These are phyloP conservation scores for Elongisporangium prolatum DNA, from an alignment of 352 stramenopile genomes.

Conservation along the genomic window DNA sequence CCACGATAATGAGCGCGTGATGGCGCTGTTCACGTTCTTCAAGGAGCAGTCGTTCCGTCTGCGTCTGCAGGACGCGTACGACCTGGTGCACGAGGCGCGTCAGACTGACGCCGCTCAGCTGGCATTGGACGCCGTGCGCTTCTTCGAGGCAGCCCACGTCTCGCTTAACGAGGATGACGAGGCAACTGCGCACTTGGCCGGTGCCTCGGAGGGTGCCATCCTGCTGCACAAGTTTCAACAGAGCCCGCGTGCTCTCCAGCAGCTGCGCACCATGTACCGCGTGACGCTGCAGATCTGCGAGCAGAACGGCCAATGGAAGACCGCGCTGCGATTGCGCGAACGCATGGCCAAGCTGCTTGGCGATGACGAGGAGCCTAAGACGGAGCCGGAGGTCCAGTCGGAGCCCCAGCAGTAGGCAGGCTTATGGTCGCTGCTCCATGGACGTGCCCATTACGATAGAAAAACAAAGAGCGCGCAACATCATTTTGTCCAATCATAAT, in stretches of 20 bases:
- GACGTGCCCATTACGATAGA: constrained; percentile 8
- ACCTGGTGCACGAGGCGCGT: constrained; percentile 44
- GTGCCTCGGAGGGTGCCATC: constrained; percentile 1
- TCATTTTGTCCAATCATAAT: not conserved
- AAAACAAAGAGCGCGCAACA: constrained; percentile 1
- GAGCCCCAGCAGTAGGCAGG: constrained; percentile 1
- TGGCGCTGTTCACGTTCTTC: constrained; percentile 28
- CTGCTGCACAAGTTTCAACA: constrained; percentile 17
- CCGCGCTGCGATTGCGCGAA: constrained; percentile 44
- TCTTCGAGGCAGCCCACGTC: constrained; percentile 47
- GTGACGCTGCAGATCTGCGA: constrained; percentile 45
- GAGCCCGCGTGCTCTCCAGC: constrained; percentile 24
- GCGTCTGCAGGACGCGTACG: constrained; percentile 37
- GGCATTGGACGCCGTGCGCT: constrained; percentile 35
- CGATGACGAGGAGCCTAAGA: constrained; percentile 23
- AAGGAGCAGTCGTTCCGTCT: constrained; percentile 37
- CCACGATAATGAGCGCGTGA: constrained; percentile 19
- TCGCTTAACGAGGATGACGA: constrained; percentile 11
- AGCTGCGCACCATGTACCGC: constrained; percentile 55
- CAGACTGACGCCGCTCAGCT: constrained; percentile 31
- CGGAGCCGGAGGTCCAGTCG: constrained; percentile 11
- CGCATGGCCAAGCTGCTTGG: constrained; percentile 37
- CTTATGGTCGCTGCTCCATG: not conserved
- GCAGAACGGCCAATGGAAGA: constrained; percentile 52
- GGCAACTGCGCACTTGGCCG: not conserved